A percentile compares a stretch with the other conserved stretches of the same genome.
Evolutionary conservation across 345 rosid genomes (phyloP).

Genomic region (Eucalyptus sp.): DNA sequence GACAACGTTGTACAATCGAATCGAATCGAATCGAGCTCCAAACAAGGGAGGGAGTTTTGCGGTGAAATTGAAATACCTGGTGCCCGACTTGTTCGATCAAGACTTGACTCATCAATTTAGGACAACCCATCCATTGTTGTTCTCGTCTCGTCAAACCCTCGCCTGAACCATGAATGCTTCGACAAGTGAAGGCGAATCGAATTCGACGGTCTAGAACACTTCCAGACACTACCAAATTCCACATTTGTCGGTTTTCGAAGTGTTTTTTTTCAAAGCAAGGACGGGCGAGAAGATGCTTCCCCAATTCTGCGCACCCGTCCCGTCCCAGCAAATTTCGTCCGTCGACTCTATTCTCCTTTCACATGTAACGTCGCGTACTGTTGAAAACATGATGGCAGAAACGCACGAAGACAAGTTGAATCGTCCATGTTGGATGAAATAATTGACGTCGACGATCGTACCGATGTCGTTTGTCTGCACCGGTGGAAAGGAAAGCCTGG

Average conservation of each 20-base stretch:
- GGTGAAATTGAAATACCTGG: background rate
- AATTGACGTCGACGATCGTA: background rate
- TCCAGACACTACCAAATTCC: background rate
- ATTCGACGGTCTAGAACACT: background rate
- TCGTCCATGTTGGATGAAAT: background rate
- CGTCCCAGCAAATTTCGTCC: background rate
- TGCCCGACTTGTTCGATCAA: background rate
- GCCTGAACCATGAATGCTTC: background rate
- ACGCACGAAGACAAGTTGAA: background rate
- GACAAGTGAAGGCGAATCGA: background rate
- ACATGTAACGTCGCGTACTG: background rate
- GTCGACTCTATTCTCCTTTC: background rate
- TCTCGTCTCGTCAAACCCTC: background rate
- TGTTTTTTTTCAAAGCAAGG: background rate
- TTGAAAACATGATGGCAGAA: background rate
- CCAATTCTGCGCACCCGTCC: background rate
- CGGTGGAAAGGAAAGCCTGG: background rate
- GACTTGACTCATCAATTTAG: background rate
- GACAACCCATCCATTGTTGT: background rate
- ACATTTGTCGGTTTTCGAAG: background rate
- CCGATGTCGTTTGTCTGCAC: background rate
- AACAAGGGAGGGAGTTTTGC: background rate
- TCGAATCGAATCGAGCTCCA: background rate
- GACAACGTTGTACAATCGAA: background rate
- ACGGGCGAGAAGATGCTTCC: background rate